phyloP scores from a whole-genome alignment of 371 early-diverging fungal species.

The Umbelopsis sp. region DNA sequence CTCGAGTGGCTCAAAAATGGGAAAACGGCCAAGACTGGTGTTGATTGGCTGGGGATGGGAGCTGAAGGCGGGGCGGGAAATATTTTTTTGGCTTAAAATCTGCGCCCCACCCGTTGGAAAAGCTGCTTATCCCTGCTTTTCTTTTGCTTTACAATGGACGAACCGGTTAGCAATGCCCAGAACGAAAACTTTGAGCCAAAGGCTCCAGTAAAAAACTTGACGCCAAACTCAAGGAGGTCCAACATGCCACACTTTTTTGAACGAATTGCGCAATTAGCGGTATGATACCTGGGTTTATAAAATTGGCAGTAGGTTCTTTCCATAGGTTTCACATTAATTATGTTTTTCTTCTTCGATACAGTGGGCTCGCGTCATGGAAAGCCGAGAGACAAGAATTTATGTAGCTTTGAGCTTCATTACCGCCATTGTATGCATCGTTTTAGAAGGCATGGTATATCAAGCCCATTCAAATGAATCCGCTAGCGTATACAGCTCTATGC shows the following conservation, averaged over 20 bases:
- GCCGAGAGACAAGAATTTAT: constrained; percentile 38
- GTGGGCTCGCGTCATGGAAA: constrained; percentile 27
- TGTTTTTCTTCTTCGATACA: not conserved
- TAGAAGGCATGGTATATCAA: constrained; percentile 41
- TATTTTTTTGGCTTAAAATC: not conserved
- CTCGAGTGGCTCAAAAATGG: constrained; percentile 7
- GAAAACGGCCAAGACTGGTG: not conserved
- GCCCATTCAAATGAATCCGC: constrained; percentile 33
- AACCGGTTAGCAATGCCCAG: not conserved
- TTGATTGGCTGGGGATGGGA: not conserved
- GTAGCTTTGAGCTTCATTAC: constrained; percentile 28
- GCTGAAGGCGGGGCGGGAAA: not conserved
- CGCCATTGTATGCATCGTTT: constrained; percentile 41
- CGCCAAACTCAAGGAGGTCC: not conserved
- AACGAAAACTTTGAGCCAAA: not conserved
- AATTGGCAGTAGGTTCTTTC: not conserved
- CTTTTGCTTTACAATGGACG: constrained; percentile 19
- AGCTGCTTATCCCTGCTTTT: not conserved
- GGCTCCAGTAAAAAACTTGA: not conserved
- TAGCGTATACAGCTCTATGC: constrained; percentile 26
- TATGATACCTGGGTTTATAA: constrained; percentile 6
- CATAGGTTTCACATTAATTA: not conserved
- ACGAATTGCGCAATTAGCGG: constrained; percentile 18
- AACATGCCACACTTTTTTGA: constrained; percentile 8
- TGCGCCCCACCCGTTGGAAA: not conserved